phyloP scores from a whole-genome alignment of 2,329 filamentous ascomycete species.

The Cadophora sp. region DNA sequence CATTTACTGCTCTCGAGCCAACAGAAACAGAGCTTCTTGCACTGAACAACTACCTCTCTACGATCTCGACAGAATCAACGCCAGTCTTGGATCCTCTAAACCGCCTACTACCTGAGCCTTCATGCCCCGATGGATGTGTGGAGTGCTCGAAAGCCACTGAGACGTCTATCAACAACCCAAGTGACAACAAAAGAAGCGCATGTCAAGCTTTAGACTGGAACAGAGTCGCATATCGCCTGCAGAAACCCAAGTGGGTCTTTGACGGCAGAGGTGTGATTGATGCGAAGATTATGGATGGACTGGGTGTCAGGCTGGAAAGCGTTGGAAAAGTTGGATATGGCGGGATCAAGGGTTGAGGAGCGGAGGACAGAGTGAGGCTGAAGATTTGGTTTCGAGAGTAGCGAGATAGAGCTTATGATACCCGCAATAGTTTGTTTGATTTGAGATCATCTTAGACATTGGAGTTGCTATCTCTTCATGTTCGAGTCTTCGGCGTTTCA shows the following conservation, averaged over 20 bases:
- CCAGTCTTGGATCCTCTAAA: slow-evolving; percentile 35
- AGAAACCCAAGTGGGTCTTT: slow-evolving; percentile 56
- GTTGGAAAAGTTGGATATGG: slow-evolving; percentile 30
- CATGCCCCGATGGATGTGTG: slow-evolving; percentile 43
- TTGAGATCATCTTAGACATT: no score
- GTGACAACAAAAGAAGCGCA: slow-evolving; percentile 21
- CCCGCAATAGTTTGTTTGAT: no score
- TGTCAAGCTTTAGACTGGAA: slow-evolving; percentile 51
- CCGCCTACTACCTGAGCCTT: slow-evolving; percentile 34
- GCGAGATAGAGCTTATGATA: no score
- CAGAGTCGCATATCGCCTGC: slow-evolving; percentile 51
- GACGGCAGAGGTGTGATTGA: slow-evolving; percentile 50
- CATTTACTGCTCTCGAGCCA: slow-evolving; percentile 34
- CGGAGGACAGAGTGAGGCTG: no score
- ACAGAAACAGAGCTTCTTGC: slow-evolving; percentile 34
- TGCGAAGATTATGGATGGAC: slow-evolving; percentile 35
- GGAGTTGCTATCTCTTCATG: no score
- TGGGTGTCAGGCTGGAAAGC: slow-evolving; percentile 40
- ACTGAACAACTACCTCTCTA: slow-evolving; percentile 31
- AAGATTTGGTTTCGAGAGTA: no score
- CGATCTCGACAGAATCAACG: neutral
- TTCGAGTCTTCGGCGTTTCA: no score
- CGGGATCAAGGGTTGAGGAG: neutral
- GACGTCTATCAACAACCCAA: slow-evolving; percentile 17
- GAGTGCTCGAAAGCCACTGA: slow-evolving; percentile 39